phyloP scores from a whole-genome alignment of 352 stramenopile genomes.

The Albugo candida region DNA sequence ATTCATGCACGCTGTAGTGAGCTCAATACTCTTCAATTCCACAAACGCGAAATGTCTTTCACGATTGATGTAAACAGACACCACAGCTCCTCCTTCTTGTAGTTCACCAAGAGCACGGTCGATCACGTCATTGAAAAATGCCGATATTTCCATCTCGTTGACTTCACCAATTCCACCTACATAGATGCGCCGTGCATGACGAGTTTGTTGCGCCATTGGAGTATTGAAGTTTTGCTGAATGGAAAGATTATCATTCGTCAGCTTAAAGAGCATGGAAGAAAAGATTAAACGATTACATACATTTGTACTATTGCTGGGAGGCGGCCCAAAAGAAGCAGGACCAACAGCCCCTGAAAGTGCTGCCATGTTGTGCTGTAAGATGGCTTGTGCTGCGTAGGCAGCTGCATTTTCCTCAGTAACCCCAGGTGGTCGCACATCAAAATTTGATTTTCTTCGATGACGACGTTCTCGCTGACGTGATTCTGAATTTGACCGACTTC shows the following conservation, averaged over 20 bases:
- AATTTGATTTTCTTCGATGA: slow-evolving; percentile 58
- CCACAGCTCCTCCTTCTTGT: slow-evolving; percentile 52
- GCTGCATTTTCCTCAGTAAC: slow-evolving; percentile 70
- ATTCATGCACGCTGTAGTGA: slow-evolving; percentile 90
- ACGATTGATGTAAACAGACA: slow-evolving; percentile 90
- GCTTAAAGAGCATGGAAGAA: slow-evolving; percentile 3
- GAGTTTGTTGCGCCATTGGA: slow-evolving; percentile 75
- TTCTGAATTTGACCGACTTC: slow-evolving; percentile 22
- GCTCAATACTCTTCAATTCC: slow-evolving; percentile 92
- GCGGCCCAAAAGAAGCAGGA: slow-evolving; percentile 34
- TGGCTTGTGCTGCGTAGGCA: slow-evolving; percentile 62
- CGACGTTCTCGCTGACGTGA: slow-evolving; percentile 15
- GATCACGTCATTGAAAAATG: slow-evolving; percentile 87
- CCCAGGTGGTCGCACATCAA: slow-evolving; percentile 58
- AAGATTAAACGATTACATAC: slow-evolving; percentile 15
- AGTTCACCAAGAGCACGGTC: slow-evolving; percentile 58
- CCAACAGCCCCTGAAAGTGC: slow-evolving; percentile 37
- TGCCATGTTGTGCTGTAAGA: slow-evolving; percentile 70
- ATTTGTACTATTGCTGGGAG: slow-evolving; percentile 8
- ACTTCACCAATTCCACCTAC: slow-evolving; percentile 83
- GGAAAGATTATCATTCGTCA: neutral
- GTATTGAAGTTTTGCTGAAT: slow-evolving; percentile 6
- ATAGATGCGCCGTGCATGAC: slow-evolving; percentile 92
- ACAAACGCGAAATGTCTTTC: slow-evolving; percentile 95
- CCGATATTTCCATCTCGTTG: slow-evolving; percentile 65